Base-by-base conservation (phyloP, 129 eudicot genomes). In the Lactuca sativa region DNA sequence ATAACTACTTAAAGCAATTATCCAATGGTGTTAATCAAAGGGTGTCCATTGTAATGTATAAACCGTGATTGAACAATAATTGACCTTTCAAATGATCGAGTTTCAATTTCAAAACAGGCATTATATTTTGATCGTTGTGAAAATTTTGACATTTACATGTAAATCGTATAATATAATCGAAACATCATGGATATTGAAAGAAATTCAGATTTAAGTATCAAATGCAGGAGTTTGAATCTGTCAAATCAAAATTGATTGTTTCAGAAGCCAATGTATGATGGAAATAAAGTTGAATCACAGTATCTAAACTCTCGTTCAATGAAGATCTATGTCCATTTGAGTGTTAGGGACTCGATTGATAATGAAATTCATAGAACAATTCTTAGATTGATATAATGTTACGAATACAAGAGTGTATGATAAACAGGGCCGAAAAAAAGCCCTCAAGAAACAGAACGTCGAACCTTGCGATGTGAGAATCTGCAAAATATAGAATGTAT, bases 401-500 rank as follows among this genome's bases (percentile, higher is more conserved):
- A 5, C 15, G 9, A 12, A 59, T 51, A 51, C 56, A 15, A 51
- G 30, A n/a, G 30, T 6, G 7, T 6, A 17, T 25, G 58, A 14
- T 47, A 36, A 60, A 36, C 6, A 14, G 1, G 48, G 48, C 13
- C 25, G 12, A 33, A 60, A 47, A 47, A 34, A 34, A 33, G 30
- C 48, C 47, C 30, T n/a, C 9, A 7, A 7, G 13, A 60, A 55
- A 15, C 30, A 44, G 33, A 71, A 49, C 73, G 36, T n/a, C 64
- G 15, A 74, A 66, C 73, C 70, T 66, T 44, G 17, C 33, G 31
- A 74, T 64, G 21, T 12, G 53, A 55, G 40, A 56, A 65, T 64
- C 44, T 43, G 71, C 65, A 66, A 59, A 55, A 74, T 74, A 72
- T 65, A 64, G 59, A 59, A 64, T 33, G 53, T 59, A 37, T 59